Evolutionary conservation across 108 stramenopile species (phyloP).

Genomic region (Nitzschia sp.): DNA sequence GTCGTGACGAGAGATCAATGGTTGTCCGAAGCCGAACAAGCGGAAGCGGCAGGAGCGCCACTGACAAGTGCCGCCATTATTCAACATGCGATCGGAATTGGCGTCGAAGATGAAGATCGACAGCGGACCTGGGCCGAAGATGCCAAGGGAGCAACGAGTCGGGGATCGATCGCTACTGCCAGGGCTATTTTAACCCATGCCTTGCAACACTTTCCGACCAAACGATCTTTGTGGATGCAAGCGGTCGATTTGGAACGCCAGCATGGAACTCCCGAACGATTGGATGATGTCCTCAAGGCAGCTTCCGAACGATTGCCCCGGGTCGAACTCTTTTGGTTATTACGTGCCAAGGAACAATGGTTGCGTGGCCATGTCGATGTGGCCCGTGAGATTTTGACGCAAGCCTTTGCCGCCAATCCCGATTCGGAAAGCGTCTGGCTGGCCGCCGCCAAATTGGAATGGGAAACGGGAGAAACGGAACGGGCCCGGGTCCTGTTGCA

Average conservation of each 20-base stretch:
- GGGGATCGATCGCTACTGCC: conserved; percentile 81
- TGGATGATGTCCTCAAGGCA: conserved; percentile 82
- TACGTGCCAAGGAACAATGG: conserved; percentile 97
- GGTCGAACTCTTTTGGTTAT: conserved; percentile 96
- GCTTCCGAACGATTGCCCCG: conserved; percentile 82
- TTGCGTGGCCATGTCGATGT: conserved; percentile 79
- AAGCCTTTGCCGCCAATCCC: conserved; percentile 95
- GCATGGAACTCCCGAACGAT: conserved; percentile 64
- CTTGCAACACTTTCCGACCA: conserved; percentile 73
- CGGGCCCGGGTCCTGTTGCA: conserved; percentile 86
- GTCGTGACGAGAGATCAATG: conserved; percentile 87
- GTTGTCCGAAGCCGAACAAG: conserved; percentile 88
- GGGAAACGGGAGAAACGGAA: conserved; percentile 92
- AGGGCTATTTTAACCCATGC: conserved; percentile 87
- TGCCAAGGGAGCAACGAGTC: conserved; percentile 72
- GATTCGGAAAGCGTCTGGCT: conserved; percentile 95
- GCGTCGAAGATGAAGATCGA: conserved; percentile 93
- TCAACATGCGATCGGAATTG: conserved; percentile 80
- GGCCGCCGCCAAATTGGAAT: conserved; percentile 97
- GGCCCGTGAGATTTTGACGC: conserved; percentile 89
- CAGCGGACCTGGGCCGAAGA: conserved; percentile 96
- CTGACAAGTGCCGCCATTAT: conserved; percentile 90
- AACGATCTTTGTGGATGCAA: conserved; percentile 88
- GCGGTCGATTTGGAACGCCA: conserved; percentile 91
- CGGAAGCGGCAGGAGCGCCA: conserved; percentile 82